Evolutionary conservation across 352 stramenopile genomes (phyloP), one percentile per base, ranked within the genome.

Genomic region (Phytophthora aleatoria): DNA sequence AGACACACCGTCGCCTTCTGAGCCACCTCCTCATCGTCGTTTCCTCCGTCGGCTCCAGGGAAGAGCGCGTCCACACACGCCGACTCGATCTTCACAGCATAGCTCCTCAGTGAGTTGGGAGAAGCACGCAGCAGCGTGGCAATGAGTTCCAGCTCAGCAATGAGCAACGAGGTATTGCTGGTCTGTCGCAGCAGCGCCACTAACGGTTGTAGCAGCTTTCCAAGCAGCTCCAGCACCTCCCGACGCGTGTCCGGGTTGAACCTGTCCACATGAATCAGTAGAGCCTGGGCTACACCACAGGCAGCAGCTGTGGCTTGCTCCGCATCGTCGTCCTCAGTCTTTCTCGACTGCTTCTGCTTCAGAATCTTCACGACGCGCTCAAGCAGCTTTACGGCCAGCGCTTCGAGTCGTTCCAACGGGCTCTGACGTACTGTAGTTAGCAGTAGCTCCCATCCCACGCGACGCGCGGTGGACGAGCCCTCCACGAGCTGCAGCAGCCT

Each of bases 301-400:
- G 83, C 79, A 9, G 57, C 58, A 12, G 73, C 64, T 3, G 83
- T 60, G 12, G 73, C 67, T 43, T 62, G 41, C 35, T 68, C 58
- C 13, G 63, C 53, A 53, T 75, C 64, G 20, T 83, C 70, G 30
- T 77, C 65, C 12, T 66, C 50, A 0, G 53, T 50, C 38, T 70
- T 67, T 11, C 10, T 42, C 39, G 56, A 63, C 53, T 85, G 74
- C 36, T 85, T 75, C 67, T 84, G 79, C 74, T 93, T 93, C 67
- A 90, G 49, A 28, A 77, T 71, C 69, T 89, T 89, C 66, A 87
- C 69, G 9, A 91, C 61, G 54, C 78, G 79, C 30, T 92, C 81
- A 28, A 87, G 73, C 57, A 93, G 71, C 69, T 83, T 85, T 10
- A 73, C 59, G 24, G 73, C 68, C 24, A 85, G 69, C 44, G 50